Evolutionary conservation across 2,329 filamentous ascomycete genomes (phyloP), one percentile per base, ranked within the genome.

Genomic region (Colletotrichum gigasporum): DNA sequence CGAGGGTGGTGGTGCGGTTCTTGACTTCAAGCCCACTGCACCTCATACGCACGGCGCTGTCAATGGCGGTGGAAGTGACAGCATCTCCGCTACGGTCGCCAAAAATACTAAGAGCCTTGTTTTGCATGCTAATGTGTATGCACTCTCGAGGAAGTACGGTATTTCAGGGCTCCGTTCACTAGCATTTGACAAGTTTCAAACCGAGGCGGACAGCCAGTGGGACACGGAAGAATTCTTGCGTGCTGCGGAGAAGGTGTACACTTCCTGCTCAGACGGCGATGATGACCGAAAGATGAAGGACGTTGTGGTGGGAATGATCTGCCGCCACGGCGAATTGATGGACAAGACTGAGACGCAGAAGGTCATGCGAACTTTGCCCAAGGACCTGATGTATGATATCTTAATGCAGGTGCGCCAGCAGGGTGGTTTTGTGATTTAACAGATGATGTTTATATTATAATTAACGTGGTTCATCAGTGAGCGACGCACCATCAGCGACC

Each of bases 271-370:
- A 3, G 53, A 51, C 16, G 20, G 16, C 4, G 52, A 58, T 8
- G 51, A 62, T 8, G 59, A 58, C n/a, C 52, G 44, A 11, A 22
- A 58, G 20, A 63, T 63, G 44, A 63, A 51, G 22, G 59, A 63
- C 4, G 39, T 63, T 12, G 35, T 63, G 10, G 54, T 63, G 11
- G 35, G 59, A 5, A 63, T 63, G n/a, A 57, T 63, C 10, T 50
- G 53, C 26, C 53, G 44, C 4, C 59, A 58, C 16, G 52, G 54
- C 2, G 59, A 63, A 35, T 11, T 58, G 18, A 50, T 63, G 45
- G 59, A 63, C 9, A 48, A 51, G 12, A 44, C 30, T 9, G 59
- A 58, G 44, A 58, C 34, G 11, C 59, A 58, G 20, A 44, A 51
- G 5, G 59, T 58, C 26, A 63, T 63, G 20, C 53, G 59, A 4